phyloP scores from a whole-genome alignment of 176 grass and related monocot genomes.

The Hordeum marinum region DNA sequence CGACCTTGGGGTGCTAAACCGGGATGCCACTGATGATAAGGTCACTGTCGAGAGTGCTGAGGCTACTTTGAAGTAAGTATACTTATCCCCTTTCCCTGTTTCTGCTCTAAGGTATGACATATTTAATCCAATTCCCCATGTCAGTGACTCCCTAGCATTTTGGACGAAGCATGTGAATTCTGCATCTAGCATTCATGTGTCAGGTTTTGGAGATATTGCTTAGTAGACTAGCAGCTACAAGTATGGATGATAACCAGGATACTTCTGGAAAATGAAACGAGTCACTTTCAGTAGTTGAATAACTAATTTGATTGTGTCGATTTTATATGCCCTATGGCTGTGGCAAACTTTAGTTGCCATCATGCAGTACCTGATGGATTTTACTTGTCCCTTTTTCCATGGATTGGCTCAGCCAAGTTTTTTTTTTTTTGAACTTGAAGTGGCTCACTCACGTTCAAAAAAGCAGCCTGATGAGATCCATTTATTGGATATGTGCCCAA shows the following conservation, averaged over 20 bases:
- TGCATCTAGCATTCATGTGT: neutral
- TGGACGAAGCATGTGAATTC: neutral
- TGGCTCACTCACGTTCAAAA: neutral
- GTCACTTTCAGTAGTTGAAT: neutral
- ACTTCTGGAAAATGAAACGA: neutral
- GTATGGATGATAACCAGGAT: neutral
- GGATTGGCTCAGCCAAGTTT: neutral
- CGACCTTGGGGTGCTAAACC: slow-evolving; percentile 83
- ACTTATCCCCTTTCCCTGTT: neutral
- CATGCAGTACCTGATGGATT: neutral
- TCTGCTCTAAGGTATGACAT: neutral
- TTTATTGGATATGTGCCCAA: neutral
- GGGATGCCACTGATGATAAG: slow-evolving; percentile 80
- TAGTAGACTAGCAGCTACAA: neutral
- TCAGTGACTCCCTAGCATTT: neutral
- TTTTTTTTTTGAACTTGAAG: neutral
- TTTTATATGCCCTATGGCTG: neutral
- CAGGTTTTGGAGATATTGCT: neutral
- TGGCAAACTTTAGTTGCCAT: neutral
- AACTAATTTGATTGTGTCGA: neutral
- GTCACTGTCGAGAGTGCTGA: slow-evolving; percentile 88
- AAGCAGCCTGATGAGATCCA: neutral
- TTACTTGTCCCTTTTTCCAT: neutral
- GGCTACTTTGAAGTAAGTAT: slow-evolving; percentile 81
- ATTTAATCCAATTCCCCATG: neutral